Conservation (phyloP, 768 basidiomycete species). For the Phanerochaete carnosa region DNA sequence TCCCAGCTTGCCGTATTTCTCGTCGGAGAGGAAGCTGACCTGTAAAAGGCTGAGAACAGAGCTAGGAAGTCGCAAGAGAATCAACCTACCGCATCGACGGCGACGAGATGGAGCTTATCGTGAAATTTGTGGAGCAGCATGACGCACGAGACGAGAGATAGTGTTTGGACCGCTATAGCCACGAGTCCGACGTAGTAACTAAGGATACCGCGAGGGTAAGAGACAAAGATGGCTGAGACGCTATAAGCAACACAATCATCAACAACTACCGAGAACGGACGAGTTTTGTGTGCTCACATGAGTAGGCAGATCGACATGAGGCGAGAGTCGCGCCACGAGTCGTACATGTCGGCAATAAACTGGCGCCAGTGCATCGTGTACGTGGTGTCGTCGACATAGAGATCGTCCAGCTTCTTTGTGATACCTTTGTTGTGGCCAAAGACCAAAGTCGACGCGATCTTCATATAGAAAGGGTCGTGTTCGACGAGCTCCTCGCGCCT, state of each 20-base stretch:
- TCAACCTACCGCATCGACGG: constrained; percentile 11
- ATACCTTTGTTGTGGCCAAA: constrained; percentile 15
- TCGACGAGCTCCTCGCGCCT: constrained; percentile 1
- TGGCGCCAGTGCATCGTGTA: constrained; percentile 22
- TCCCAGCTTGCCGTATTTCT: constrained; percentile 9
- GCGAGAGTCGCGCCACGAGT: constrained; percentile 18
- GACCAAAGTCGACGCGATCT: constrained; percentile 5
- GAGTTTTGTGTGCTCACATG: background rate
- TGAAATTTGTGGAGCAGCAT: constrained; percentile 12
- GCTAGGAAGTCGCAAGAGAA: background rate
- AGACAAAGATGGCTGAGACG: constrained; percentile 1
- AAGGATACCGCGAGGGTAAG: background rate
- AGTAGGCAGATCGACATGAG: constrained; percentile 6
- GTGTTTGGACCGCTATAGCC: constrained; percentile 7
- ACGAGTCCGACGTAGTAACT: constrained; percentile 5
- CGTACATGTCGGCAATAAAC: constrained; percentile 12
- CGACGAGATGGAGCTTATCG: constrained; percentile 7
- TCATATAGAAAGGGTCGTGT: background rate
- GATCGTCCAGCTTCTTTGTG: constrained; percentile 11
- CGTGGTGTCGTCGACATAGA: constrained; percentile 21
- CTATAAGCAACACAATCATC: background rate
- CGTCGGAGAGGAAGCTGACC: constrained; percentile 7
- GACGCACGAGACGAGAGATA: constrained; percentile 5
- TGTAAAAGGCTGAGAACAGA: background rate
- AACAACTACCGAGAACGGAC: background rate